Base-by-base conservation (phyloP, 805 yeast species). In the Trichomonascus vanleenenianus region DNA sequence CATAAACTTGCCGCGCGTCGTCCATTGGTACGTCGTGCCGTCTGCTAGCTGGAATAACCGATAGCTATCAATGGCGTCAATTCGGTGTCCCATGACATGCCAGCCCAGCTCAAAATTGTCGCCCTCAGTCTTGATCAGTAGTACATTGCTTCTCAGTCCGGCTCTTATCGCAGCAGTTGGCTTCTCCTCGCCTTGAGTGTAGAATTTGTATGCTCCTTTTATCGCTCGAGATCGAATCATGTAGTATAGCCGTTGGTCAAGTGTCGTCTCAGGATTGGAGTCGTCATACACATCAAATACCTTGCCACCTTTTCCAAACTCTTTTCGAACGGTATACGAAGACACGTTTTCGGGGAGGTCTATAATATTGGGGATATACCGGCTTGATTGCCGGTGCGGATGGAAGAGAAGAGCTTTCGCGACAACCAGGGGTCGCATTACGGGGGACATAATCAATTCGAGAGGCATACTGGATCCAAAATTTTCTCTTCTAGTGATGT, bases 1-100 rank as follows among this genome's bases (percentile, higher is more conserved):
- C 43, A 80, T 64, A 61, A 68, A 76, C 51, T 71, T 74, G 15
- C 82, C 83, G 43, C 68, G 68, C 30, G 72, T 70, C 3, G 85
- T 78, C 85, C 85, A 80, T 55, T 80, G 85, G 54, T 78, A 79
- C 3, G 76, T 74, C 41, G 58, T 53, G 8, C 85, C 85, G 57
- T 79, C 81, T 2, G 79, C 70, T 40, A 80, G 65, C 36, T 74
- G 73, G 59, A 80, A 80, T 68, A 75, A 67, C 53, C 84, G 67
- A 59, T 79, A 79, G 50, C 74, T 67, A 54, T 78, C 85, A 33
- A 70, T 66, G 2, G 81, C 82, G 58, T 79, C 85, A 18, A 76
- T 82, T 42, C 74, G 61, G 54, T 79, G 83, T 47, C 71, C 71
- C 33, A 79, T 68, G 27, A 75, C 67, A 58, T 78, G 83, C 81